Conservation (phyloP, 257 asterid species). For the Solanum bukasovii region DNA sequence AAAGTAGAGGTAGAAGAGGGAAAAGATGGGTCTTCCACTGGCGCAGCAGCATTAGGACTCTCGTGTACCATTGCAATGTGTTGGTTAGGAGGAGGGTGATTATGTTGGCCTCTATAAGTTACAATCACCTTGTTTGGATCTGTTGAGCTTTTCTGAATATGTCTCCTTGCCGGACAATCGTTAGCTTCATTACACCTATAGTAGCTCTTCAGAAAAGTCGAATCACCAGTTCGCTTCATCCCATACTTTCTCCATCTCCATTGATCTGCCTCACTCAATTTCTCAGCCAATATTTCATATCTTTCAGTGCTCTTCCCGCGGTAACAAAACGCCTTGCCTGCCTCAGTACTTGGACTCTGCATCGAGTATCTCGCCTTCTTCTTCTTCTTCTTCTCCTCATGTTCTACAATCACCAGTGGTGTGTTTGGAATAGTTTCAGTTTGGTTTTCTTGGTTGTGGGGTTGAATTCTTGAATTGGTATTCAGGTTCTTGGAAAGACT, state of each 20-base stretch:
- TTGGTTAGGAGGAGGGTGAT: not conserved
- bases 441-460: not conserved
- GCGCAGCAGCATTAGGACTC: not conserved
- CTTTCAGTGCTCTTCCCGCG: not conserved
- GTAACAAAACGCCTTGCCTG: not conserved
- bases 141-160: not conserved
- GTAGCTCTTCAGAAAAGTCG: not conserved
- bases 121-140: not conserved
- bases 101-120: constrained; percentile 1
- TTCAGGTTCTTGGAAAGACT: not conserved
- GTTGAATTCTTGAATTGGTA: not conserved
- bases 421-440: not conserved
- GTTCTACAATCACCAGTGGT: not conserved
- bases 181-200: not conserved
- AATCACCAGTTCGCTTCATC: not conserved
- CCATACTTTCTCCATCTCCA: constrained; percentile 8
- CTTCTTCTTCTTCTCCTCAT: not conserved
- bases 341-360: not conserved
- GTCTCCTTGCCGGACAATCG: constrained; percentile 5
- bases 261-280: not conserved
- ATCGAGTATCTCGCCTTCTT: not conserved
- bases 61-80: not conserved
- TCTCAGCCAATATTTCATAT: not conserved
- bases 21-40: not conserved
- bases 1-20: not conserved